These are phyloP conservation scores for Populus pruinosa DNA, from an alignment of 345 rosid genomes.

Conservation along the genomic window DNA sequence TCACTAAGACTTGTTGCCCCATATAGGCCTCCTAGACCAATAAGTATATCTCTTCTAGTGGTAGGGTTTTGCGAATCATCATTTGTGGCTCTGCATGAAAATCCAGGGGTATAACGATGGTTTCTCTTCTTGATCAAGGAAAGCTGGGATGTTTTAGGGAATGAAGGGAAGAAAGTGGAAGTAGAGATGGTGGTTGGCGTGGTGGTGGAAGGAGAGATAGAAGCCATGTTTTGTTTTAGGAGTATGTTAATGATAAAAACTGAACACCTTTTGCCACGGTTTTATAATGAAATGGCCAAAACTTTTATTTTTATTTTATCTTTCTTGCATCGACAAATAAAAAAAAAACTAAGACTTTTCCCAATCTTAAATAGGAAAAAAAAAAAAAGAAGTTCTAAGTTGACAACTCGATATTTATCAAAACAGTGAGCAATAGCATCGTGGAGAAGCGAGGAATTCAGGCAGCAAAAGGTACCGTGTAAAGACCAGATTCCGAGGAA, in stretches of 20 bases:
- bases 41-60: slow-evolving; percentile 44
- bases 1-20: slow-evolving; percentile 31
- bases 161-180: slow-evolving; percentile 1
- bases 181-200: background rate
- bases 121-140: slow-evolving; percentile 11
- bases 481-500: too few relatives aligned
- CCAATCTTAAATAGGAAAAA: too few relatives aligned
- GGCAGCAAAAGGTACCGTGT: too few relatives aligned
- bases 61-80: slow-evolving; percentile 14
- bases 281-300: background rate
- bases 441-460: too few relatives aligned
- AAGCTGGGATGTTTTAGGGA: slow-evolving; percentile 26
- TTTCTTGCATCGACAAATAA: too few relatives aligned
- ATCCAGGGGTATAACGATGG: background rate
- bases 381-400: too few relatives aligned
- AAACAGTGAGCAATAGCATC: too few relatives aligned
- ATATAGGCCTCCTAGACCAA: slow-evolving; percentile 51
- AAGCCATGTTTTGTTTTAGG: slow-evolving; percentile 19
- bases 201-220: background rate
- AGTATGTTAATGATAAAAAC: background rate
- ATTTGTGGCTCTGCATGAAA: slow-evolving; percentile 30
- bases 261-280: background rate
- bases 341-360: too few relatives aligned
- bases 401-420: too few relatives aligned
- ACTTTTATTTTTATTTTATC: background rate